Evolutionary conservation across 169 alveolate genomes (phyloP).

Genomic region (Cryptosporidium viatorum): DNA sequence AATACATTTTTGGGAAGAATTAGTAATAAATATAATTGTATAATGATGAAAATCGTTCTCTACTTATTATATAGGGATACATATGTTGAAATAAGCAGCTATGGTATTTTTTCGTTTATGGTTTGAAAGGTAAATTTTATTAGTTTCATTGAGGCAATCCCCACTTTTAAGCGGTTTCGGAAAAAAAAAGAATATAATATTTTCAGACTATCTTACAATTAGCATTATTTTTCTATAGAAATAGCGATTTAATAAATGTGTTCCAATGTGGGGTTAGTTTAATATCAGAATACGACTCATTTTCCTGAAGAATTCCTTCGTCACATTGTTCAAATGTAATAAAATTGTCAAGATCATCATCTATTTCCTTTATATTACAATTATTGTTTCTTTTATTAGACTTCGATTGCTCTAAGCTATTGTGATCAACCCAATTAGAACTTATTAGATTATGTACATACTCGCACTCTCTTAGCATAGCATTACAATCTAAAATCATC

Average conservation of each 20-base stretch:
- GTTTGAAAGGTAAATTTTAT: not conserved
- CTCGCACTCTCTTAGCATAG: slow-evolving; percentile 26
- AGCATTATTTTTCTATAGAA: slow-evolving; percentile 15
- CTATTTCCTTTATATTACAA: slow-evolving; percentile 6
- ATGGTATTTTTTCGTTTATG: not conserved
- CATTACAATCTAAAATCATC: slow-evolving; percentile 5
- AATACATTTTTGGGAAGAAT: slow-evolving; percentile 31
- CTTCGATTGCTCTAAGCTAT: not conserved
- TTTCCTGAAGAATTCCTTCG: slow-evolving; percentile 49
- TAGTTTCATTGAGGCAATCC: not conserved
- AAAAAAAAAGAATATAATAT: not conserved
- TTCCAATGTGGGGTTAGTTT: slow-evolving; percentile 68
- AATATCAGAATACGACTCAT: slow-evolving; percentile 48
- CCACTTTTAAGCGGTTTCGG: slow-evolving; percentile 67
- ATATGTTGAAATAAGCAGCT: not conserved
- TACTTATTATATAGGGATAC: not conserved
- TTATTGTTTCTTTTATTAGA: not conserved
- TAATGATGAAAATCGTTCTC: not conserved
- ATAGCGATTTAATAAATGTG: slow-evolving; percentile 60
- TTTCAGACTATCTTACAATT: not conserved
- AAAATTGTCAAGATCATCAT: slow-evolving; percentile 37
- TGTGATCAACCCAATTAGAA: slow-evolving; percentile 23
- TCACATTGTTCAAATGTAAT: slow-evolving; percentile 69
- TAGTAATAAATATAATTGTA: not conserved
- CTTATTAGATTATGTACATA: not conserved